phyloP scores from a whole-genome alignment of 1,139 yeast genomes.

The Petasospora rhodanensis region DNA sequence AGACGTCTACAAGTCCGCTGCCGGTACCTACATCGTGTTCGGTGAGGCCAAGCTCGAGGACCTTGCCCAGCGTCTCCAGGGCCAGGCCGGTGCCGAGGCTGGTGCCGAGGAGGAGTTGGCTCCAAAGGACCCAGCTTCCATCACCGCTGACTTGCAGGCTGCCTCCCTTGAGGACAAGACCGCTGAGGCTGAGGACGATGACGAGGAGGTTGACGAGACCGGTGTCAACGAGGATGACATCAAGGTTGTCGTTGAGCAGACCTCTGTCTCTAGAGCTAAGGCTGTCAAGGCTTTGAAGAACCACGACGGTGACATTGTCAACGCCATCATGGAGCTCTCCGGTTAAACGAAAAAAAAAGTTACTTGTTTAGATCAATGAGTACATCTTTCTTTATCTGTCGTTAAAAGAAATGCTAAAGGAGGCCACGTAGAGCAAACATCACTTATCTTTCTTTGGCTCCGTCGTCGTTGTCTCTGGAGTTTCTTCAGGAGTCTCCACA shows the following conservation, averaged over 20 bases:
- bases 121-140: constrained; percentile 65
- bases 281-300: constrained; percentile 87
- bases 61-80: constrained; percentile 77
- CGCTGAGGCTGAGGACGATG: constrained; percentile 50
- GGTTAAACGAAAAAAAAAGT: constrained; percentile 2
- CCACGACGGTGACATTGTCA: constrained; percentile 92
- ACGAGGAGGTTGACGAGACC: constrained; percentile 68
- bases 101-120: constrained; percentile 33
- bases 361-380: no score
- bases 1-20: constrained; percentile 90
- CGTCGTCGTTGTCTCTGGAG: no score
- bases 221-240: constrained; percentile 80
- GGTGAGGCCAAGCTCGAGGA: constrained; percentile 98
- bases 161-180: constrained; percentile 52
- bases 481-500: no score
- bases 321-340: constrained; percentile 89
- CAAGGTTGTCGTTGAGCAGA: constrained; percentile 82
- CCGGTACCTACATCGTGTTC: constrained; percentile 93
- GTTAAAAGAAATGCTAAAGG: not conserved
- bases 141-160: constrained; percentile 87
- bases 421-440: no score
- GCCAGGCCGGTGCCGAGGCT: constrained; percentile 66
- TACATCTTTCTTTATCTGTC: no score
- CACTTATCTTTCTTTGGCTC: no score
- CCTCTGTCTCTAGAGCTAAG: constrained; percentile 81